Base-by-base conservation (phyloP, 2,329 filamentous ascomycete species). In the Calcarisporium arbuscula region DNA sequence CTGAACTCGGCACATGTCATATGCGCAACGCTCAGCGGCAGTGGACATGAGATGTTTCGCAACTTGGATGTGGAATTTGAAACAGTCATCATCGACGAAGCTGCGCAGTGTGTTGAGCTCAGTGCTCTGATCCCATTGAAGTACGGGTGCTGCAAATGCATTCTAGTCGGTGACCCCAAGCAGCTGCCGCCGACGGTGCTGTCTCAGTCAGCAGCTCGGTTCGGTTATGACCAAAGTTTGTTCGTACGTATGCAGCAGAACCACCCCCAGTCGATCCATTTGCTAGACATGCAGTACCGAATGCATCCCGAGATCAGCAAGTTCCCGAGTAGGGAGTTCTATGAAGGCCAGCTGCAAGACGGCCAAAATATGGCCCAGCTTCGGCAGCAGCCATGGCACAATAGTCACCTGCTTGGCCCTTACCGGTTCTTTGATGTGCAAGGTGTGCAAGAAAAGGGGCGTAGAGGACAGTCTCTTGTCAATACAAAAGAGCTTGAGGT, bases 181-280 rank as follows among this genome's bases (percentile, higher is more conserved):
- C 92, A 98, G 60, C 66, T 98, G 46, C 92, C 92, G 5, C 92
- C 92, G 1, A 98, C 92, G 0, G 92, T 98, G 8, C 76, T 98
- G 37, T 96, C 92, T 3, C 87, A 92, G 55, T 89, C 89, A 48
- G 92, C 92, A 5, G 85, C 89, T 11, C 77, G 80, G 23, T 96
- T 89, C 59, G 88, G 92, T 45, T 98, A 96, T 61, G 90, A 96
- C 53, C 92, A 98, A 64, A 95, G 87, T 72, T 68, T 98, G 61
- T 98, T 98, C 65, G 92, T 96, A 35, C 84, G 92, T 21, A 98
- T 98, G 90, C 92, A 96, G 56, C 80, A 81, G 50, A 95, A 95
- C 44, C 82, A 90, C 49, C 85, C 87, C 1, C 69, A 84, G 20
- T 83, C 94, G 45, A 80, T 98, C 12, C 90, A 98, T 64, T 71